A percentile compares a stretch with the other conserved stretches of the same genome.
Conservation (phyloP, 192 early-diverging fungal species). For the Coemansia sp. region DNA sequence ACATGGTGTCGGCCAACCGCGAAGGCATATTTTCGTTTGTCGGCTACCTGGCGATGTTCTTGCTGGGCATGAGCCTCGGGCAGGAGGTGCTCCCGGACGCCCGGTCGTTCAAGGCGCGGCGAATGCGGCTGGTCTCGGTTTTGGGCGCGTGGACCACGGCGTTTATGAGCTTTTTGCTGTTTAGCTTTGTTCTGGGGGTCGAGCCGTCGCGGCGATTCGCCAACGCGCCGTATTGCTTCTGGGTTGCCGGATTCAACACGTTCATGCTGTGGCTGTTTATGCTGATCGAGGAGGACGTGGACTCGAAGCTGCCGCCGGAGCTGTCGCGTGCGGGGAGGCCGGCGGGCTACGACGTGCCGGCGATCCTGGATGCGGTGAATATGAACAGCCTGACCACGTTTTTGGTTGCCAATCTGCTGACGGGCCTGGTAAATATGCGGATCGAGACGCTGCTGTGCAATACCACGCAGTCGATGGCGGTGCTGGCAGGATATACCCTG, state of each 20-base stretch:
- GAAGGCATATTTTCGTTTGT: slow-evolving; percentile 84
- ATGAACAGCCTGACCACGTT: slow-evolving; percentile 79
- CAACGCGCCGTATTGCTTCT: slow-evolving; percentile 74
- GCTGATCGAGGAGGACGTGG: slow-evolving; percentile 57
- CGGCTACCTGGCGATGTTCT: slow-evolving; percentile 82
- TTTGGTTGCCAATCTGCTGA: slow-evolving; percentile 83
- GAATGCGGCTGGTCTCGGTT: slow-evolving; percentile 52
- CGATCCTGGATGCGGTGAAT: slow-evolving; percentile 68
- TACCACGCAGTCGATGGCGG: slow-evolving; percentile 31
- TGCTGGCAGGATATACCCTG: slow-evolving; percentile 56
- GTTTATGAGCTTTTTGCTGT: slow-evolving; percentile 46
- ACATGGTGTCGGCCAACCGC: slow-evolving; percentile 77
- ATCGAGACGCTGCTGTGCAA: slow-evolving; percentile 71
- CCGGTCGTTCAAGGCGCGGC: slow-evolving; percentile 37
- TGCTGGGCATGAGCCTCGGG: slow-evolving; percentile 74
- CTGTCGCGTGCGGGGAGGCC: slow-evolving; percentile 36
- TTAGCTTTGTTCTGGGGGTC: slow-evolving; percentile 54
- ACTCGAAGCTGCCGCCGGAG: slow-evolving; percentile 48
- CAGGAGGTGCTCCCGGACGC: slow-evolving; percentile 53
- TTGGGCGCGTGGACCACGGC: slow-evolving; percentile 42
- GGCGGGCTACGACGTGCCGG: slow-evolving; percentile 51
- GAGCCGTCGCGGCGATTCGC: slow-evolving; percentile 71
- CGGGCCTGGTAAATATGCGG: slow-evolving; percentile 78
- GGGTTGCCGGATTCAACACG: slow-evolving; percentile 70
- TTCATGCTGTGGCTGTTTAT: slow-evolving; percentile 59